A percentile compares a stretch with the other conserved stretches of the same genome.
Conservation (phyloP, 2,329 filamentous ascomycete species). For the Botrytis fragariae region DNA sequence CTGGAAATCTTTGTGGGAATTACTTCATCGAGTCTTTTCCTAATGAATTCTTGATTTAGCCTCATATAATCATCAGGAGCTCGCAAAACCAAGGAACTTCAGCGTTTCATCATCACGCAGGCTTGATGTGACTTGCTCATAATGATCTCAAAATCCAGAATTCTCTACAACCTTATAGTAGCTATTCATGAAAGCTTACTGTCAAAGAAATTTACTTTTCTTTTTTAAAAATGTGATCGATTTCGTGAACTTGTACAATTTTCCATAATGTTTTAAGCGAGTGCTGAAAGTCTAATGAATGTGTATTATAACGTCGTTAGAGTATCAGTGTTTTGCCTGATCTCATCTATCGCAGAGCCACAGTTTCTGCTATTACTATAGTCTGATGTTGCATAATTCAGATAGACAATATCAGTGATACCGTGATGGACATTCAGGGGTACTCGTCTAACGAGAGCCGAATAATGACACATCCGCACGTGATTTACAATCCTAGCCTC, state of each 20-base stretch:
- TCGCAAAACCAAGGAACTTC: neutral
- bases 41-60: no score
- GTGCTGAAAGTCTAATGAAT: neutral
- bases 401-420: neutral
- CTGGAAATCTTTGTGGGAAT: neutral
- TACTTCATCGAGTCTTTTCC: fast-evolving
- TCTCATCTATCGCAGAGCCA: neutral
- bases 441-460: neutral
- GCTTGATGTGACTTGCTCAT: neutral
- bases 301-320: fast-evolving
- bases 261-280: neutral
- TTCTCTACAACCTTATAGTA: fast-evolving
- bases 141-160: neutral
- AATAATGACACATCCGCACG: neutral
- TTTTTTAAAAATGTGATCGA: neutral
- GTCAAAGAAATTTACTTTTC: fast-evolving
- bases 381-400: neutral
- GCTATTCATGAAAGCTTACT: fast-evolving
- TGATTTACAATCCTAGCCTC: neutral
- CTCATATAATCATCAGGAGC: neutral
- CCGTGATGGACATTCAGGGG: neutral
- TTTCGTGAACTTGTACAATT: neutral
- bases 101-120: neutral
- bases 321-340: fast-evolving
- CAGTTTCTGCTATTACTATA: neutral